Percentiles rank a stretch among this genome's conserved stretches.
These are phyloP conservation scores for Boletellus emodensis DNA, from an alignment of 768 basidiomycete genomes.

Conservation along the genomic window DNA sequence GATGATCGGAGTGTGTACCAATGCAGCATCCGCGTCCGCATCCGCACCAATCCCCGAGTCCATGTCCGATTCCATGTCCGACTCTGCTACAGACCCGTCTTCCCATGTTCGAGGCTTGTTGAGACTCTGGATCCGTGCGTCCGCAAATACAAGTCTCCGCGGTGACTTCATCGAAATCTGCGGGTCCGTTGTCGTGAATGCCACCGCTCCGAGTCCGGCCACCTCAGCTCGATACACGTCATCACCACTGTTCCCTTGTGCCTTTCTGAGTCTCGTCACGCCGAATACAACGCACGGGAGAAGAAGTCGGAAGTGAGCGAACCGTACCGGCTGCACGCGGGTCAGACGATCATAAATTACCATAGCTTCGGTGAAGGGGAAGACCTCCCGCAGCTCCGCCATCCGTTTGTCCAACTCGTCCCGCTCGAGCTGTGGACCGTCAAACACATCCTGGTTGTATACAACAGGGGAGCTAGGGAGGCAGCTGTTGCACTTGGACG, in stretches of 20 bases:
- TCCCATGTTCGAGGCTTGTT: neutral
- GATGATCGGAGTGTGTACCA: neutral
- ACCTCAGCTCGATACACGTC: neutral
- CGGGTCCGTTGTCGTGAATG: neutral
- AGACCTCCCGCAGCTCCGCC: neutral
- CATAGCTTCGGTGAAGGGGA: neutral
- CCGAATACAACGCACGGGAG: conserved; percentile 4
- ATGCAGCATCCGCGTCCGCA: neutral
- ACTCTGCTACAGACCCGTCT: neutral
- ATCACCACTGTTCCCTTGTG: neutral
- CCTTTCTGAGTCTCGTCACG: neutral
- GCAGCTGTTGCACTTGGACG: neutral
- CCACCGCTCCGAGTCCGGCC: neutral
- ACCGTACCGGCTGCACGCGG: neutral
- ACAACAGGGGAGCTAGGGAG: neutral
- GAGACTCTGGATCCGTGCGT: conserved; percentile 1
- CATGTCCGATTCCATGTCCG: neutral
- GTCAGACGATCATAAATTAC: neutral
- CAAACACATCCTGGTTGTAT: neutral
- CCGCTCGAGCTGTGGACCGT: neutral
- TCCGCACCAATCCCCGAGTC: neutral
- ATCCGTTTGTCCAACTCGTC: neutral
- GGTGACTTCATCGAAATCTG: neutral
- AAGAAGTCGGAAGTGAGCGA: neutral
- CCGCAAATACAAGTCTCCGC: neutral